phyloP scores from a whole-genome alignment of 805 yeast genomes.

The Alloascoidea africana region DNA sequence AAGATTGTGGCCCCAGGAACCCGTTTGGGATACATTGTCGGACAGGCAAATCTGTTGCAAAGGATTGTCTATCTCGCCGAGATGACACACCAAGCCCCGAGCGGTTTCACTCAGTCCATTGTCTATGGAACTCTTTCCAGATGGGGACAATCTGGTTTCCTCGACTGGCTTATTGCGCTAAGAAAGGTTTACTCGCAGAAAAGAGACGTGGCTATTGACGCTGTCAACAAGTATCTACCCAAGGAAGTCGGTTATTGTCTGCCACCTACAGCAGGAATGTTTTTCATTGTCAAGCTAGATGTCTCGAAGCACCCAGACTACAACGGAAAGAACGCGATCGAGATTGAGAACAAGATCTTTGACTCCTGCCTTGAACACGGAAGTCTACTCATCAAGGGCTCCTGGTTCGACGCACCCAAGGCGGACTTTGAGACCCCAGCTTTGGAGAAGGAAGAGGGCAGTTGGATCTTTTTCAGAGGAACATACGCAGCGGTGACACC shows the following conservation, averaged over 20 bases:
- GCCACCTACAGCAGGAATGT: constrained; percentile 38
- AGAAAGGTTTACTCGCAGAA: constrained; percentile 66
- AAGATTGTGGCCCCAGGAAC: constrained; percentile 87
- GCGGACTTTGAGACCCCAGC: constrained; percentile 19
- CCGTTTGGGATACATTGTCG: constrained; percentile 83
- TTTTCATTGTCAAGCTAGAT: constrained; percentile 36
- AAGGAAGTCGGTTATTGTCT: constrained; percentile 16
- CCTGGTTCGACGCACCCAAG: constrained; percentile 24
- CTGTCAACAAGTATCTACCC: constrained; percentile 48
- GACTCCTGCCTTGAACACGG: constrained; percentile 17
- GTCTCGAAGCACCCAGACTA: constrained; percentile 23
- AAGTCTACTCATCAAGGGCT: constrained; percentile 23
- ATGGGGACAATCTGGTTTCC: constrained; percentile 85
- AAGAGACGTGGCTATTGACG: constrained; percentile 76
- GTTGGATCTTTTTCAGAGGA: constrained; percentile 26
- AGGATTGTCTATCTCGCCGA: constrained; percentile 62
- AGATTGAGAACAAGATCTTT: constrained; percentile 19
- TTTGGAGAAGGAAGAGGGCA: too few relatives aligned
- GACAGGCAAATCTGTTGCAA: constrained; percentile 47
- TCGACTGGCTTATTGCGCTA: constrained; percentile 77
- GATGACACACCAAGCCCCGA: constrained; percentile 63
- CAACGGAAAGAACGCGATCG: constrained; percentile 15
- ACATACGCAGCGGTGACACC: constrained; percentile 24
- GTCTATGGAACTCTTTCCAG: constrained; percentile 56
- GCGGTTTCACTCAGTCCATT: constrained; percentile 67